Base-by-base conservation (phyloP, 108 stramenopile species). In the Skeletonema menzelii region DNA sequence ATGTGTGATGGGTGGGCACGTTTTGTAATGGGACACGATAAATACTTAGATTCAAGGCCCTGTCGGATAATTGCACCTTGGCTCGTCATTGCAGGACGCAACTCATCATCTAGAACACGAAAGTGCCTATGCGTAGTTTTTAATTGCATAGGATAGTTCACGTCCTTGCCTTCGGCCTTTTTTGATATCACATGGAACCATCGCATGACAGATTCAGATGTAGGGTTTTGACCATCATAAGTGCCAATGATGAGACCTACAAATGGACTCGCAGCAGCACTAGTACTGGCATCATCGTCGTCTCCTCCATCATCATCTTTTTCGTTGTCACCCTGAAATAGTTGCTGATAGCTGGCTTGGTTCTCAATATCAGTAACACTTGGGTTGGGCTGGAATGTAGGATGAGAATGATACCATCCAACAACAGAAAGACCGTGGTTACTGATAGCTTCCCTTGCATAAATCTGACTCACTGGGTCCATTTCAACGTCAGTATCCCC, bases 401-500 rank as follows among this genome's bases (percentile, higher is more conserved):
- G 84, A 59, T 87, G 84, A 27, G 57, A 76, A 37, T 85, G 86
- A 44, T 85, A 85, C 89, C 89, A 90, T 1, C 89, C 89, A 5
- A 85, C 79, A 46, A 86, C 83, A 19, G 62, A 62, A 37, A 90
- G 60, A 22, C 82, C 85, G 20, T 75, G 68, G 28, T 63, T 47
- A 20, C 42, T 34, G 22, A 87, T 86, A 31, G 67, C 77, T 27
- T 85, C 85, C 27, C 84, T 70, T 11, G 79, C 73, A 30, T 69
- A 63, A 15, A 87, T 70, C 67, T 90, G 85, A 8, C 68, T 63
- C n/a, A 72, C 79, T 27, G 89, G 86, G 35, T 87, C 86, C 86
- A 90, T 87, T 55, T 90, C 89, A 8, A 87, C 87, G 59, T 90
- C 87, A 44, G 87, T 88, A 22, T 59, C 40, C 5, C 87, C 87